Conservation (phyloP, 202 grass and related monocot species). For the Brachypodium distachyon region DNA sequence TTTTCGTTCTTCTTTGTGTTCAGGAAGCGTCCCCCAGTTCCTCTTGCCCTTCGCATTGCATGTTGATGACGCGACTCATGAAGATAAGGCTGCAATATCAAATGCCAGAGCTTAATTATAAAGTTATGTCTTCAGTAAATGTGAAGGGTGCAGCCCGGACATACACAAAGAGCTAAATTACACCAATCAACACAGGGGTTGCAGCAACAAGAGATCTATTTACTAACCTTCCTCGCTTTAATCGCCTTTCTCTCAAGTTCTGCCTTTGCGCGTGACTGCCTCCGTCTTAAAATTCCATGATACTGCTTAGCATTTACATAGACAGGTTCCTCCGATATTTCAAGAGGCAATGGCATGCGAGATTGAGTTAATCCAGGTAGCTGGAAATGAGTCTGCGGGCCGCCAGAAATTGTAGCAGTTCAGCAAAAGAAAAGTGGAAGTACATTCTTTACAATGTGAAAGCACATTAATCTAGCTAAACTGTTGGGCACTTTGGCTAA, state of each 20-base stretch:
- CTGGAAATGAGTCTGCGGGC: conserved; percentile 58
- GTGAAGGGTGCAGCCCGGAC: not conserved
- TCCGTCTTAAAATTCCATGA: conserved; percentile 67
- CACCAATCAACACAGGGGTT: not conserved
- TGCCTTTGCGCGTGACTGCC: conserved; percentile 78
- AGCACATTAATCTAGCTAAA: not conserved
- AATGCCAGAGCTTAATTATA: not conserved
- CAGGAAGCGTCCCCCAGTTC: conserved; percentile 71
- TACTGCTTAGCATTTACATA: conserved; percentile 97
- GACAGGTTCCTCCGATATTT: conserved; percentile 76
- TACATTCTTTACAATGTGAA: not conserved
- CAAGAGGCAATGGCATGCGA: conserved; percentile 76
- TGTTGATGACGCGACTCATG: conserved; percentile 88
- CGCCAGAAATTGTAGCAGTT: conserved; percentile 2
- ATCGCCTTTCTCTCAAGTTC: conserved; percentile 68
- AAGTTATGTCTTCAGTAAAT: not conserved
- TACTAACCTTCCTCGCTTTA: conserved; percentile 63
- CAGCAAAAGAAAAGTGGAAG: not conserved
- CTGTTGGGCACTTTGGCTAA: not conserved
- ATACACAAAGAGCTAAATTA: not conserved
- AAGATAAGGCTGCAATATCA: conserved; percentile 60
- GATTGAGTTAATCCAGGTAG: conserved; percentile 38
- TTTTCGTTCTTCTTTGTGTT: conserved; percentile 70
- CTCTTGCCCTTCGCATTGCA: conserved; percentile 72
- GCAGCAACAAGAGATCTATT: not conserved